Conservation (phyloP, 306 rosid species). For the Cicer cuneatum region DNA sequence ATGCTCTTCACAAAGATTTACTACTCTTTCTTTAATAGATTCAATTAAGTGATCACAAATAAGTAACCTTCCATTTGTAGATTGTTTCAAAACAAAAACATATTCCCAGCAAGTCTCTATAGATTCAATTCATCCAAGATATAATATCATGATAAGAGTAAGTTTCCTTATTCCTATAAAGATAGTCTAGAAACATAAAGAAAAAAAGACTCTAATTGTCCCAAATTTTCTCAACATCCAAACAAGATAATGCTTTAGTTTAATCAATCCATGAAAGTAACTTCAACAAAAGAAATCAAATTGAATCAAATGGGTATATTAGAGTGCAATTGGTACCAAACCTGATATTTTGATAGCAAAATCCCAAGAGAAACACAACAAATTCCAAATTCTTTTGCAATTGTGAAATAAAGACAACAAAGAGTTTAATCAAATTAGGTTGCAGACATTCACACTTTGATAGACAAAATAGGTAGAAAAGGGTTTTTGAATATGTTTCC, state of each 20-base stretch:
- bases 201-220: slow-evolving; percentile 26
- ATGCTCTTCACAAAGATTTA: not conserved
- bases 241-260: slow-evolving; percentile 34
- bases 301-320: not conserved
- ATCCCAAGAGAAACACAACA: too few species aligned
- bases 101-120: slow-evolving; percentile 11
- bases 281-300: slow-evolving; percentile 10
- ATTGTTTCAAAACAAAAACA: slow-evolving; percentile 3
- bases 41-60: slow-evolving; percentile 9
- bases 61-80: slow-evolving; percentile 2
- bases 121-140: slow-evolving; percentile 20
- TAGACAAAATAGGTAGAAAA: too few species aligned
- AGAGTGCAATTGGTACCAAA: too few species aligned
- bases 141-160: slow-evolving; percentile 20
- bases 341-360: too few species aligned
- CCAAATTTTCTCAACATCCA: slow-evolving; percentile 44
- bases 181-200: not conserved
- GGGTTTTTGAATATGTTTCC: too few species aligned
- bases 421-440: too few species aligned
- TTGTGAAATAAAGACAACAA: too few species aligned
- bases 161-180: not conserved
- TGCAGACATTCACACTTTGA: too few species aligned
- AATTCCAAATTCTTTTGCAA: too few species aligned
- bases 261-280: slow-evolving; percentile 15
- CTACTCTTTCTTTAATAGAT: not conserved